A percentile compares a stretch with the other conserved stretches of the same genome.
These are phyloP conservation scores for Stemphylium vesicarium DNA, from an alignment of 2,329 filamentous ascomycete genomes.

Conservation along the genomic window DNA sequence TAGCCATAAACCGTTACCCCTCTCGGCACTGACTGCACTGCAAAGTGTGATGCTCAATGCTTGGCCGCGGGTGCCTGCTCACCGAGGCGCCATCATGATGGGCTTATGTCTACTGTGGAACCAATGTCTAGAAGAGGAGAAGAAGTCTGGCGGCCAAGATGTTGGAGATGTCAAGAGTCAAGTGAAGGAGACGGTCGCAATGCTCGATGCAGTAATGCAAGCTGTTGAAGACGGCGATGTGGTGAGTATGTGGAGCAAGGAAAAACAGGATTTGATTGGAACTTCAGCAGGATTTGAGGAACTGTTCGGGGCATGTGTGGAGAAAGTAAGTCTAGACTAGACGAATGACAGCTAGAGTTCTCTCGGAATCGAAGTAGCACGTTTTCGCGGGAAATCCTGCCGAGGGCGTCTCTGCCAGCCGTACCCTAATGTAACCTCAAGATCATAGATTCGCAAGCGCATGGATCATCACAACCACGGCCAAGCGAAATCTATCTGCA, in stretches of 20 bases:
- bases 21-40: slow-evolving; percentile 61
- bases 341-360: not conserved
- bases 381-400: no score
- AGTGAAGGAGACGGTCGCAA: slow-evolving; percentile 34
- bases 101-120: slow-evolving; percentile 56
- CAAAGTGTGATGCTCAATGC: slow-evolving; percentile 65
- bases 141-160: slow-evolving; percentile 25
- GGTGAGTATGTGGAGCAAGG: slow-evolving; percentile 18
- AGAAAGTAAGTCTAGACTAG: not conserved
- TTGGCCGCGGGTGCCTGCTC: slow-evolving; percentile 71
- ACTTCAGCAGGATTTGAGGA: slow-evolving; percentile 8
- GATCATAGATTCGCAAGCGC: not conserved
- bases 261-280: slow-evolving; percentile 20
- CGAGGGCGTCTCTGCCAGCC: no score
- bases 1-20: slow-evolving; percentile 60
- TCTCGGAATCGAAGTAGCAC: not conserved
- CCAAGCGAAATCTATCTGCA: not conserved
- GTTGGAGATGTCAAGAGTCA: slow-evolving; percentile 21
- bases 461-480: not conserved
- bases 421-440: no score
- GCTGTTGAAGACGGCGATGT: slow-evolving; percentile 17
- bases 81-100: slow-evolving; percentile 69
- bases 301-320: slow-evolving; percentile 19
- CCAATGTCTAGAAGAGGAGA: slow-evolving; percentile 25
- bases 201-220: slow-evolving; percentile 34